Evolutionary conservation across 495 filamentous ascomycete species (phyloP), one percentile per base, ranked within the genome.

Genomic region (Trichoderma asperelloides): DNA sequence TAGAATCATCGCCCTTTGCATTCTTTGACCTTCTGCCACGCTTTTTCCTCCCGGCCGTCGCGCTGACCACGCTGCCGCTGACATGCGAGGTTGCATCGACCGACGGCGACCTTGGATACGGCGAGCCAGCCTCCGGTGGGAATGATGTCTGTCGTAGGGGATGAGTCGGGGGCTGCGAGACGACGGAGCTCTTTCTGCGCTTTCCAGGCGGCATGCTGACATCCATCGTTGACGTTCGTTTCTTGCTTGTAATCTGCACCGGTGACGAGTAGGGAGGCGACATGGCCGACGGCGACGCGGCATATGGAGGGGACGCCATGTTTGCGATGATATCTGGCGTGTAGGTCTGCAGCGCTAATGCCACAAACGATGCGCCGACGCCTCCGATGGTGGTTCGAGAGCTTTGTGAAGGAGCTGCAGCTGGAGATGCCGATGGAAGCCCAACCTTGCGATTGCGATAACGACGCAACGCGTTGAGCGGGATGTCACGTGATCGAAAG

Each of bases 81-180:
- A 91, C 85, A 65, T 85, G 81, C n/a, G 86, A 87, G 67, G 86
- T 83, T 67, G 86, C 83, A 71, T 88, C 84, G 57, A 86, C 82
- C 27, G 85, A 88, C 3, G 91, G 90, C 11, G 87, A 89, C 67
- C 89, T 85, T 75, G 75, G 69, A 84, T 82, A 63, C 84, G 79
- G 40, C 39, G 64, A 49, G 33, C 62, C 33, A 5, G 62, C 62
- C 25, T 64, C 62, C 13, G 55, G 90, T 0, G 92, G 89, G 76
- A 96, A 96, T 0, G 93, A 94, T 63, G 93, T 95, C 72, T 96
- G 92, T 37, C 93, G 90, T 23, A 97, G 88, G 12, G 90, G 91
- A 74, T 96, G 91, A 9, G 82, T 73, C 37, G 77, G 79, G n/a
- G 74, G 66, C 45, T 77, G 70, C 13, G 85, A 87, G 67, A 82